Evolutionary conservation across 2,329 filamentous ascomycete species (phyloP), one percentile per base, ranked within the genome.

Genomic region (Mollisia scopiformis): DNA sequence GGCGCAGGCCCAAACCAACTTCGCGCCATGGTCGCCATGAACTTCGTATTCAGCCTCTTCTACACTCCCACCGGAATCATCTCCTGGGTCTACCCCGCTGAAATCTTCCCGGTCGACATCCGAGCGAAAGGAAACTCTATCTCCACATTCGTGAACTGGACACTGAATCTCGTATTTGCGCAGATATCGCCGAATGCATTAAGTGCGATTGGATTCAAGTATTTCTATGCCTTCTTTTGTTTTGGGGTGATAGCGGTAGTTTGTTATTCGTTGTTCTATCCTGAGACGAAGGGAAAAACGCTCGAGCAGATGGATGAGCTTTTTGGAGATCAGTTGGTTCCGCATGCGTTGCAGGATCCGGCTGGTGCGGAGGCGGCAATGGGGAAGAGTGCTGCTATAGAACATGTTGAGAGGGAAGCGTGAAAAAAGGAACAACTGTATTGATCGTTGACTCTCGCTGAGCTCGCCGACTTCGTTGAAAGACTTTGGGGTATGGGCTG

Each of bases 161-260:
- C 91, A 2, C 90, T 91, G 75, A 91, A 91, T 71, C 88, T 90
- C 63, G 82, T 87, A 16, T 83, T 89, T 56, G 84, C 86, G 6
- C 76, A 84, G 25, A 80, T 83, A 28, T 84, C 82, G 0, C 84
- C 82, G 0, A 78, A 80, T 1, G 79, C 88, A 59, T 77, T 88
- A 5, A 75, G 82, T 51, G 78, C 79, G n/a, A 82, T 78, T 4
- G 73, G 75, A 0, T 82, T 81, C 62, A 74, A 31, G 14, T 84
- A 82, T 66, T 84, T 80, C 39, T 82, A 82, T 63, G 73, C 75
- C 8, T 80, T 81, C 66, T 75, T 76, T 30, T 78, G 75, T 1
- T 79, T 82, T 66, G 81, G 80, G 61, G 69, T 80, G 67, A 69
- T 73, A 10, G 77, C 74, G 3, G 70, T 74, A 13, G 65, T 74